A percentile compares a stretch with the other conserved stretches of the same genome.
Conservation (phyloP, 768 basidiomycete genomes). For the Mycena metata region DNA sequence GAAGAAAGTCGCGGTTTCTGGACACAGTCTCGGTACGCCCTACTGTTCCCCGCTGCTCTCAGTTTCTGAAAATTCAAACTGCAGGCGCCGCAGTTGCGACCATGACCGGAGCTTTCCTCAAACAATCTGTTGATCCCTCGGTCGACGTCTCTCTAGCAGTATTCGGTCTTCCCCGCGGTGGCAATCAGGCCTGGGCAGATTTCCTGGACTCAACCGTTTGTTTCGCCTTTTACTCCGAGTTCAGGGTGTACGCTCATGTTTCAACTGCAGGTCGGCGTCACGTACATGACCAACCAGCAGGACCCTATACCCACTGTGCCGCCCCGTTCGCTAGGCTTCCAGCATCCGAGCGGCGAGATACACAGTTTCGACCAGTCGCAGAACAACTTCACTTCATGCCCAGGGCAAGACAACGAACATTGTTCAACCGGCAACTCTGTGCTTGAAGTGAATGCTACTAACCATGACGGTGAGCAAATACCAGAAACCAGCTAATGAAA, state of each 20-base stretch:
- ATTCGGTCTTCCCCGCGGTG: conserved; percentile 60
- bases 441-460: neutral
- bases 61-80: neutral
- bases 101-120: conserved; percentile 58
- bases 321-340: conserved; percentile 51
- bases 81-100: conserved; percentile 60
- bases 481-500: neutral
- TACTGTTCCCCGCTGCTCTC: neutral
- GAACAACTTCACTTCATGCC: conserved; percentile 49
- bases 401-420: conserved; percentile 54
- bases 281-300: conserved; percentile 53
- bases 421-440: conserved; percentile 15
- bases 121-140: conserved; percentile 48
- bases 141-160: conserved; percentile 50
- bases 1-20: conserved; percentile 54
- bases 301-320: conserved; percentile 58
- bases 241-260: neutral
- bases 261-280: conserved; percentile 41
- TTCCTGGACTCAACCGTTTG: conserved; percentile 53
- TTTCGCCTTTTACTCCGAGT: neutral
- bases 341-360: conserved; percentile 52
- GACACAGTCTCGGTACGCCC: conserved; percentile 55
- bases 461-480: conserved; percentile 44
- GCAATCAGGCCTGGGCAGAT: conserved; percentile 59
- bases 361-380: conserved; percentile 49